Conservation (phyloP, 2,329 filamentous ascomycete genomes). For the Annulohypoxylon truncatum region DNA sequence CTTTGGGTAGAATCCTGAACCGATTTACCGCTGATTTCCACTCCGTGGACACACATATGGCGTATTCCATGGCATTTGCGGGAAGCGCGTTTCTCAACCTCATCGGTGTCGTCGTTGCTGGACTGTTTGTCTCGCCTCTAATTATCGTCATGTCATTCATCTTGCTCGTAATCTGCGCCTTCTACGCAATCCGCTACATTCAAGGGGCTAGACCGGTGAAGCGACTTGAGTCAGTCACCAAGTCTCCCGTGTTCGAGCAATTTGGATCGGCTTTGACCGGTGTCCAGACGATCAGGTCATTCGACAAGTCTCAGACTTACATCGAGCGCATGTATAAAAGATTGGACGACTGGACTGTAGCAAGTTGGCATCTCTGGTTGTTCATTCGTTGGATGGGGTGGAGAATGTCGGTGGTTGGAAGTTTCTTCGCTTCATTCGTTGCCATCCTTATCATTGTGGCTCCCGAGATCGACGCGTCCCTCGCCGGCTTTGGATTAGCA, state of each 20-base stretch:
- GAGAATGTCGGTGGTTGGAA: conserved; percentile 76
- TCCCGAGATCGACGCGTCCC: conserved; percentile 71
- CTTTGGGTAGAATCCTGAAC: conserved; percentile 80
- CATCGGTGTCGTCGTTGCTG: conserved; percentile 73
- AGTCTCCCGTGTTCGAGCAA: conserved; percentile 83
- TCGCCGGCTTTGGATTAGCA: conserved; percentile 80
- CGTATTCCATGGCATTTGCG: conserved; percentile 71
- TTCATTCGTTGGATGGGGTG: conserved; percentile 83
- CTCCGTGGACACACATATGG: conserved; percentile 75
- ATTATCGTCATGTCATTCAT: conserved; percentile 71
- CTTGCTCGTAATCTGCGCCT: conserved; percentile 68
- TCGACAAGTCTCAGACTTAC: conserved; percentile 75
- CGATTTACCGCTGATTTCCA: conserved; percentile 83
- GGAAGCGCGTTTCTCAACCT: conserved; percentile 71
- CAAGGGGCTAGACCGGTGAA: conserved; percentile 80
- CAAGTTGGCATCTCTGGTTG: conserved; percentile 75
- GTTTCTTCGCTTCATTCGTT: conserved; percentile 74
- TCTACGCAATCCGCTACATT: conserved; percentile 72
- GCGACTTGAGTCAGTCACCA: conserved; percentile 79
- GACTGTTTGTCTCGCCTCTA: conserved; percentile 73
- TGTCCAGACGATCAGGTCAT: conserved; percentile 80
- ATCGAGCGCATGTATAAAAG: conserved; percentile 75
- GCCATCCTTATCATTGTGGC: conserved; percentile 72
- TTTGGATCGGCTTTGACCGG: conserved; percentile 79
- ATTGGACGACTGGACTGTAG: conserved; percentile 75